A percentile compares a stretch with the other conserved stretches of the same genome.
phyloP scores from a whole-genome alignment of 2,329 filamentous ascomycete species.

The Fusarium sarcochroum region DNA sequence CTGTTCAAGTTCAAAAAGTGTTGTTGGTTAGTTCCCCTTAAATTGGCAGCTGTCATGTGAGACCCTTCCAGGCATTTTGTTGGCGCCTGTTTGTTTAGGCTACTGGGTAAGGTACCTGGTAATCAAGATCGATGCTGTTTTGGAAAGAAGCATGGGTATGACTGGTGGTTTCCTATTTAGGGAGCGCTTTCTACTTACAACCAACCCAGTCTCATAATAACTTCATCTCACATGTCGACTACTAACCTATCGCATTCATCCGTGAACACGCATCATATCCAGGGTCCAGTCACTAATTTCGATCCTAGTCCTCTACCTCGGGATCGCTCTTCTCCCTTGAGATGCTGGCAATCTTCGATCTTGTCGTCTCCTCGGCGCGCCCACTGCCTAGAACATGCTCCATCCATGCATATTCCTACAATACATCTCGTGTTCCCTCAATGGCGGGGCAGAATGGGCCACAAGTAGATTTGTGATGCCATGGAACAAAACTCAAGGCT shows the following conservation, averaged over 20 bases:
- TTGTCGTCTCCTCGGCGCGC: constrained; percentile 5
- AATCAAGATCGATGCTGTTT: constrained; percentile 17
- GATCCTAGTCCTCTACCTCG: not conserved
- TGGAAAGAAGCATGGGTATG: constrained; percentile 27
- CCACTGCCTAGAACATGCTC: constrained; percentile 12
- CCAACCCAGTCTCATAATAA: constrained; percentile 7
- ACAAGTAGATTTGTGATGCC: constrained; percentile 21
- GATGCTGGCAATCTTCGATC: not conserved
- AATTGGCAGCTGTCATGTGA: constrained; percentile 30
- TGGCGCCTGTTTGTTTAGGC: not conserved
- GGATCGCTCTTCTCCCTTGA: not conserved
- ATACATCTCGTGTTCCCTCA: constrained; percentile 16
- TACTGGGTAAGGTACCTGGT: not conserved
- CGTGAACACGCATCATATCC: not conserved
- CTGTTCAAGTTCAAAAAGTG: constrained; percentile 1
- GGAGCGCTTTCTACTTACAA: not conserved
- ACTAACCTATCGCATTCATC: constrained; percentile 1
- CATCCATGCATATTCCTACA: constrained; percentile 14
- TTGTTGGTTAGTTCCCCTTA: not conserved
- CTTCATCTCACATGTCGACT: constrained; percentile 3
- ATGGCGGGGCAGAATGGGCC: constrained; percentile 18
- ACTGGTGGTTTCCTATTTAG: constrained; percentile 16
- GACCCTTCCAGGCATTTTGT: not conserved
- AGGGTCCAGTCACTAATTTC: not conserved
- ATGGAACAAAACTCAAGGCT: constrained; percentile 1